Conservation (phyloP, 1,284 basidiomycete genomes). For the Rhodotorula sp. region DNA sequence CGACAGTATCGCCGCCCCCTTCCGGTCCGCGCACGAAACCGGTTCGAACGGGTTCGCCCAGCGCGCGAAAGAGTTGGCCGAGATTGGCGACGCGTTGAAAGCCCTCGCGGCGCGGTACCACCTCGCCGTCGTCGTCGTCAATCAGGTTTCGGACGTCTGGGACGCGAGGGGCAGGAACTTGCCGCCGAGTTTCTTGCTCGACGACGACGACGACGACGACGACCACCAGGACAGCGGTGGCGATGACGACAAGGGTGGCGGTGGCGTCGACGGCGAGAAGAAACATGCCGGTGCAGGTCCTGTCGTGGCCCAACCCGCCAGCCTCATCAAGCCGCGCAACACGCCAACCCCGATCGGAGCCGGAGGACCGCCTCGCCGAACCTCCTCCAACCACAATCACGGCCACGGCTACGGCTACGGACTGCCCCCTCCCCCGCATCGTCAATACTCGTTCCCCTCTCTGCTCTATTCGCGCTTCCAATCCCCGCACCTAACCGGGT, state of each 20-base stretch:
- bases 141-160: conserved; percentile 80
- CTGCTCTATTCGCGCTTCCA: conserved; percentile 65
- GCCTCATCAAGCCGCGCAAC: background rate
- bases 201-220: background rate
- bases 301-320: too few species aligned
- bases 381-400: conserved; percentile 4
- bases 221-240: conserved; percentile 1
- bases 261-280: too few species aligned
- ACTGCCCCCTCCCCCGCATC: conserved; percentile 43
- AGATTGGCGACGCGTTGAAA: conserved; percentile 32
- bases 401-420: background rate
- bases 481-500: conserved; percentile 67
- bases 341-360: background rate
- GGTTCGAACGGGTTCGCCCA: conserved; percentile 24
- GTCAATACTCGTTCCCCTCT: conserved; percentile 47
- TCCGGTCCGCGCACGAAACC: conserved; percentile 24
- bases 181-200: conserved; percentile 7
- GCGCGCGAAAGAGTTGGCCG: conserved; percentile 30
- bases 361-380: background rate
- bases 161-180: conserved; percentile 45
- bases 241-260: background rate
- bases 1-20: conserved; percentile 37
- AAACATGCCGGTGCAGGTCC: too few species aligned
- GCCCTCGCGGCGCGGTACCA: conserved; percentile 27
- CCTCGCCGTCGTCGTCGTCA: conserved; percentile 71